These are phyloP conservation scores for Lecanicillium sp. DNA, from an alignment of 2,329 filamentous ascomycete species.

Conservation along the genomic window DNA sequence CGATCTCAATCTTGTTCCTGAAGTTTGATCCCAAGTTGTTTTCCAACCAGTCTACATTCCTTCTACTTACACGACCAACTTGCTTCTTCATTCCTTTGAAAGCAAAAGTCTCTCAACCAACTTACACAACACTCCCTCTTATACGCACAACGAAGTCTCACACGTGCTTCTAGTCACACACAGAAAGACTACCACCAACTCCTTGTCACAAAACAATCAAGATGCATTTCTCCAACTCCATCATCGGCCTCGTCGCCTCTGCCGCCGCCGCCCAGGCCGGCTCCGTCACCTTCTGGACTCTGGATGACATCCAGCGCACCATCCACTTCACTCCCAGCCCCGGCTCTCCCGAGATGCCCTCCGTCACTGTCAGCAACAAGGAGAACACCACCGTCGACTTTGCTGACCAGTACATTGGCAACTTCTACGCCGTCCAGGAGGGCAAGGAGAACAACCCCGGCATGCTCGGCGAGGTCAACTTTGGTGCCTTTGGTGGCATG, in stretches of 20 bases:
- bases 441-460: constrained; percentile 33
- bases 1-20: too few relatives aligned
- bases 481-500: constrained; percentile 36
- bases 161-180: constrained; percentile 11
- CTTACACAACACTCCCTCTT: constrained; percentile 10
- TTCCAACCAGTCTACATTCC: constrained; percentile 2
- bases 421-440: constrained; percentile 40
- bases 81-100: constrained; percentile 11
- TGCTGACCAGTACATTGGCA: constrained; percentile 37
- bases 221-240: constrained; percentile 44
- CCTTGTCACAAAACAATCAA: constrained; percentile 24
- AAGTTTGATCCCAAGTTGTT: too few relatives aligned
- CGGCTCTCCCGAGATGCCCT: constrained; percentile 24
- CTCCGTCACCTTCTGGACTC: constrained; percentile 49
- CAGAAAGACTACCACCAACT: background rate
- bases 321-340: constrained; percentile 41
- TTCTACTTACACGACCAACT: constrained; percentile 6
- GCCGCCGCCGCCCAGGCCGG: constrained; percentile 37
- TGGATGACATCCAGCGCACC: constrained; percentile 41
- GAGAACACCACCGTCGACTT: constrained; percentile 32
- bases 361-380: constrained; percentile 30
- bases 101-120: constrained; percentile 3
- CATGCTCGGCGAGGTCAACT: constrained; percentile 45
- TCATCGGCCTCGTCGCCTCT: constrained; percentile 34
- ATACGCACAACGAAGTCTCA: constrained; percentile 7